These are phyloP conservation scores for Colletotrichum sublineola DNA, from an alignment of 2,329 filamentous ascomycete genomes.

Conservation along the genomic window DNA sequence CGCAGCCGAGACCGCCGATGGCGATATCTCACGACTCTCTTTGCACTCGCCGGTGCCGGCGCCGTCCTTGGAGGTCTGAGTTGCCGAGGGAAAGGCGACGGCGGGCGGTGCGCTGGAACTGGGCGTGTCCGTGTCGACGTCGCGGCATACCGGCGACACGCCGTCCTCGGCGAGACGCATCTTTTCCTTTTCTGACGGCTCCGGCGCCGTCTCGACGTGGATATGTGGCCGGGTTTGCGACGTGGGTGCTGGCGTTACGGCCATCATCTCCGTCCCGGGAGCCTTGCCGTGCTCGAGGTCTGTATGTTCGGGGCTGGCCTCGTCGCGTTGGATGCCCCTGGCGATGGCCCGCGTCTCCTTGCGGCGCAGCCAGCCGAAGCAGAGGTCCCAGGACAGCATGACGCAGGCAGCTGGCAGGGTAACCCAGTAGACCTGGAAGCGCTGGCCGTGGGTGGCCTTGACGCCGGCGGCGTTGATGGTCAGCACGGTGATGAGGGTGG, in stretches of 20 bases:
- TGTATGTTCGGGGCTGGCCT: constrained; percentile 44
- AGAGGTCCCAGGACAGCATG: constrained; percentile 77
- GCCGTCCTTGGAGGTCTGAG: background rate
- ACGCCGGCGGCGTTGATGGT: constrained; percentile 73
- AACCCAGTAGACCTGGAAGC: constrained; percentile 72
- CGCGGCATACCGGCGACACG: constrained; percentile 1
- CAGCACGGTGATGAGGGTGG: constrained; percentile 74
- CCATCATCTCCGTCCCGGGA: background rate
- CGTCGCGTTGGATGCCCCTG: constrained; percentile 57
- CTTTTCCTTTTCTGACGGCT: background rate
- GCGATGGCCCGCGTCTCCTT: constrained; percentile 74
- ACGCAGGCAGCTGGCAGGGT: constrained; percentile 77
- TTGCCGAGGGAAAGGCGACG: constrained; percentile 23
- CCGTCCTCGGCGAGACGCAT: constrained; percentile 3
- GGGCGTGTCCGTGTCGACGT: background rate
- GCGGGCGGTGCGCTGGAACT: constrained; percentile 5
- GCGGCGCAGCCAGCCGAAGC: constrained; percentile 73
- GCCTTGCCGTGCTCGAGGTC: background rate
- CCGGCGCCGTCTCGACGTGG: constrained; percentile 12
- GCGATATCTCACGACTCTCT: background rate
- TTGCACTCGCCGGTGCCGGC: background rate
- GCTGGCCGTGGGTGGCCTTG: constrained; percentile 57
- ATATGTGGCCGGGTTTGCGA: constrained; percentile 14
- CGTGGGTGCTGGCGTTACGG: background rate
- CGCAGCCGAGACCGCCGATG: background rate